Base-by-base conservation (phyloP, 768 basidiomycete species). In the Suillus hirtellus region DNA sequence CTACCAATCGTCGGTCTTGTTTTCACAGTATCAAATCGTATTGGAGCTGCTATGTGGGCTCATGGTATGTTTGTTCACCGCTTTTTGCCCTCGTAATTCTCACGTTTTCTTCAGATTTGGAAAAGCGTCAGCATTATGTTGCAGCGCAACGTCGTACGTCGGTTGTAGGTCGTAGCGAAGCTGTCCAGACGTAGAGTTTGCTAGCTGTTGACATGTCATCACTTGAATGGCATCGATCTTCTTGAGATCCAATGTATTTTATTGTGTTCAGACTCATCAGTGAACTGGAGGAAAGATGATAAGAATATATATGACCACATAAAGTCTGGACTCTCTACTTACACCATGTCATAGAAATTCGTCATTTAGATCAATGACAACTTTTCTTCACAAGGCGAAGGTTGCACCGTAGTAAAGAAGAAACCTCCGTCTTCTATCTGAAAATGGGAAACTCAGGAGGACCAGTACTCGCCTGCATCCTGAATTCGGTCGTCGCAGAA, bases 41-140 rank as follows among this genome's bases (percentile, higher is more conserved):
- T 96, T 31, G 95, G 95, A 7, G 95, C 93, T 2, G 94, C 94
- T 1, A 96, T 97, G 95, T 97, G 94, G 90, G 90, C 92, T 5
- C 86, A 89, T 66, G 91, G 89, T 91, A 62, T 17, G 80, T 69
- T 24, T n/a, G 17, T 46, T 35, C 37, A 5, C 31, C 21, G 3
- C 12, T 24, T 4, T 8, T 61, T 21, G 1, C 46, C 11, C 19
- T 42, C 34, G 9, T 53, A 24, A 2, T 53, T 35, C 27, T 19
- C 27, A n/a, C 19, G 21, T 35, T 14, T 35, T 35, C 44, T 49
- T 1, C 62, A 89, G 88, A 89, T 72, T 70, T 89, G 4, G 89
- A 90, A 73, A 89, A 89, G 64, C 73, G 78, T 4, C 82, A 83
- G 44, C 82, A 81, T 67, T 79, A 76, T 64, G 73, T 86, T 14